phyloP scores from a whole-genome alignment of 371 early-diverging fungal species.

The Mucor racemosus region DNA sequence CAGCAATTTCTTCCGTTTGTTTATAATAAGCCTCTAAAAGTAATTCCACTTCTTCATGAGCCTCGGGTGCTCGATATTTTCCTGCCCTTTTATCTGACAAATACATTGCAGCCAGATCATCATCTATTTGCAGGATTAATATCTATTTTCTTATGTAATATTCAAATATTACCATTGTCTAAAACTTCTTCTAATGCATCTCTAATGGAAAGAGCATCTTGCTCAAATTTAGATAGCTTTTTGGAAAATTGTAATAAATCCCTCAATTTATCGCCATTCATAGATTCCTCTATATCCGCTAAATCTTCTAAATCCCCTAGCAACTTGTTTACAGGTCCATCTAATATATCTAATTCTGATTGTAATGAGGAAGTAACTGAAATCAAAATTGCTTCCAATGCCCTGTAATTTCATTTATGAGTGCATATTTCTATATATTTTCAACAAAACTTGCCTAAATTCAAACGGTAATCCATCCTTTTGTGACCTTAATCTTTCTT shows the following conservation, averaged over 20 bases:
- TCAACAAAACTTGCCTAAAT: slow-evolving; percentile 57
- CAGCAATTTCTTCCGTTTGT: slow-evolving; percentile 85
- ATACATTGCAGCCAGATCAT: slow-evolving; percentile 90
- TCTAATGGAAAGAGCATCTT: slow-evolving; percentile 74
- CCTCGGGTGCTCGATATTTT: slow-evolving; percentile 53
- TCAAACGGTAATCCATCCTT: slow-evolving; percentile 68
- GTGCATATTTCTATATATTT: not conserved
- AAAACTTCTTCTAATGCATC: slow-evolving; percentile 79
- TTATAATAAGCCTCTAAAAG: slow-evolving; percentile 88
- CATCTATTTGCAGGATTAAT: slow-evolving; percentile 56
- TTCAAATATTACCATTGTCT: slow-evolving; percentile 64
- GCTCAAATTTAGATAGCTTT: slow-evolving; percentile 75
- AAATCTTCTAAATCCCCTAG: slow-evolving; percentile 70
- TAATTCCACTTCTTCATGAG: slow-evolving; percentile 88
- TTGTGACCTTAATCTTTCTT: slow-evolving; percentile 67
- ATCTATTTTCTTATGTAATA: not conserved
- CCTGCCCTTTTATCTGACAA: slow-evolving; percentile 77
- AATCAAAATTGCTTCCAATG: slow-evolving; percentile 83
- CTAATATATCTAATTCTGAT: slow-evolving; percentile 73
- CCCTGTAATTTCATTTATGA: slow-evolving; percentile 41
- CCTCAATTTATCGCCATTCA: slow-evolving; percentile 76
- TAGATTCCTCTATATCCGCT: slow-evolving; percentile 73
- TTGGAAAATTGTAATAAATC: slow-evolving; percentile 79
- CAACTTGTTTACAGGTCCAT: slow-evolving; percentile 56
- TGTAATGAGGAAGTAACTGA: slow-evolving; percentile 74